A percentile compares a stretch with the other conserved stretches of the same genome.
Evolutionary conservation across 2,329 filamentous ascomycete species (phyloP).

Genomic region (Gnomoniopsis smithogilvyi): DNA sequence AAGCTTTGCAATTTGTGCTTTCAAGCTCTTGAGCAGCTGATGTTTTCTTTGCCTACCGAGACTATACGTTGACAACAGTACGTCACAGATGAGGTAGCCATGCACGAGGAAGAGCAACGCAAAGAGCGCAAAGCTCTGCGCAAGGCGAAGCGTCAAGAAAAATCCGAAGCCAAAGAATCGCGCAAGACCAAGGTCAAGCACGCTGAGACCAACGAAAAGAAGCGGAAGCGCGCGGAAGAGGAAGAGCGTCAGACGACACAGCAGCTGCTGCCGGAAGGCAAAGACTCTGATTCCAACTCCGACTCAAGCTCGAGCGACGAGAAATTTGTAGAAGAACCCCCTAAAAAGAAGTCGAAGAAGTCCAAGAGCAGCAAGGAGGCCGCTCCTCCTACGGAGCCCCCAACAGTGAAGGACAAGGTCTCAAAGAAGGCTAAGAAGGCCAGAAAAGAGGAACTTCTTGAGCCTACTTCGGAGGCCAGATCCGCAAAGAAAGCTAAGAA

Average conservation of each 20-base stretch:
- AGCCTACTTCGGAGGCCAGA: slow-evolving; percentile 34
- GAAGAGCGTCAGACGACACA: not conserved
- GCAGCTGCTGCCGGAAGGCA: slow-evolving; percentile 5
- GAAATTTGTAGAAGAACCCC: slow-evolving; percentile 8
- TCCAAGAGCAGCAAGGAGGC: slow-evolving; percentile 28
- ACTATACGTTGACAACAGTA: not conserved
- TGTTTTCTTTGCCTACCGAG: not conserved
- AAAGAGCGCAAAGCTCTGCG: slow-evolving; percentile 31
- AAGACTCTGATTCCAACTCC: slow-evolving; percentile 23
- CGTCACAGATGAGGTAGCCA: slow-evolving; percentile 27
- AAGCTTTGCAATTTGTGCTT: no score
- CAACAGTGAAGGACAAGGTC: not conserved
- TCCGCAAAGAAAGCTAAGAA: slow-evolving; percentile 21
- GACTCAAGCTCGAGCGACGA: slow-evolving; percentile 18
- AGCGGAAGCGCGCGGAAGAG: not conserved
- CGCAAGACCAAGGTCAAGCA: slow-evolving; percentile 21
- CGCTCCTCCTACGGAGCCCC: not conserved
- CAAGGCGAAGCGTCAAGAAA: slow-evolving; percentile 32
- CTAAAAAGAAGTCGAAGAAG: slow-evolving; percentile 14
- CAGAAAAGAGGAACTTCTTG: not conserved
- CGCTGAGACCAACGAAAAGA: slow-evolving; percentile 12
- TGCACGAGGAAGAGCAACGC: slow-evolving; percentile 26
- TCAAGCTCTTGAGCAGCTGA: no score
- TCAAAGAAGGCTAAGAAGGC: not conserved
- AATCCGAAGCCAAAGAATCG: slow-evolving; percentile 33